Base-by-base conservation (phyloP, 805 yeast species). In the Ogataea zsoltii region DNA sequence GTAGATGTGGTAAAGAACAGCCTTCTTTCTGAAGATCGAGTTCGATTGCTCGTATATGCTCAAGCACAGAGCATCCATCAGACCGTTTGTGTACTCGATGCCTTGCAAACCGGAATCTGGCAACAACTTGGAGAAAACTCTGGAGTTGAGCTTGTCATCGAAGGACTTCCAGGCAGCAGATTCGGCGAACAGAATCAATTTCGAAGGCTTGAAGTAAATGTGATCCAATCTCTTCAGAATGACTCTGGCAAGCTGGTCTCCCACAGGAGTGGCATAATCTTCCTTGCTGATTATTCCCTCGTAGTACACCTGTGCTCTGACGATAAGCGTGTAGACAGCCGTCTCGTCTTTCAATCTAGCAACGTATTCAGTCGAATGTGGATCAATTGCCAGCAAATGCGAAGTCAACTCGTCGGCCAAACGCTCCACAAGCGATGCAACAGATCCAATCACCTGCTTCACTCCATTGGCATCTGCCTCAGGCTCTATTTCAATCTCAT, bases 291-390 rank as follows among this genome's bases (percentile, higher is more conserved):
- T 70, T 42, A 78, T 78, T 31, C 73, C 63, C 69, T 92, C 97
- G 64, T 85, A 77, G 70, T 94, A 92, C 51, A 86, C 67, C 73
- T 94, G 99, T 19, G 89, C 81, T 61, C 96, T 83, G 50, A 94
- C 77, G 51, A 94, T 76, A 63, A 88, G 74, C 44, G 76, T 74
- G 72, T 90, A 92, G 44, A 94, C 75, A 31, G 70, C 69, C 51
- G 82, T 76, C 71, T 94, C 99, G 67, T 91, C 96, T 67, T 84
- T 85, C 63, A 94, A 78, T 66, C 98, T 82, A 55, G 85, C 87
- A 55, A 94, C 79, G 68, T 92, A 94, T 68, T 94, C 99, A 46
- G 88, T 83, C 18, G 97, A 86, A 66, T 94, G 97, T 36, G 97
- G 96, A 67, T 94, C 98, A 60, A 89, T 83, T 55, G 80, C 80